Evolutionary conservation across 2,329 filamentous ascomycete genomes (phyloP).

Genomic region (Fusarium sp.): DNA sequence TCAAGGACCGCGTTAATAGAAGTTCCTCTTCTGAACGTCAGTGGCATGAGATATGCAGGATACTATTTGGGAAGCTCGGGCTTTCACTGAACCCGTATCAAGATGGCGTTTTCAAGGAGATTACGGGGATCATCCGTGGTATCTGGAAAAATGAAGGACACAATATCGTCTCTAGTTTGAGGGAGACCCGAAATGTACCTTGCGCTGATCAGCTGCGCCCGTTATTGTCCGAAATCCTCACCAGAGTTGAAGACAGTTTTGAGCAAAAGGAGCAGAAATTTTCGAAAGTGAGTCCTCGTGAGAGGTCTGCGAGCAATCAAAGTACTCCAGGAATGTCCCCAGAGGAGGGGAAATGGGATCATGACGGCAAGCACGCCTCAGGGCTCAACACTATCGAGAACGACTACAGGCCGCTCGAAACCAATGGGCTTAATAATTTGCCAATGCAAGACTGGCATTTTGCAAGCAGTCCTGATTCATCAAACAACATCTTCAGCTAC

Average conservation of each 20-base stretch:
- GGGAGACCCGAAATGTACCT: neutral
- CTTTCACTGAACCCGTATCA: neutral
- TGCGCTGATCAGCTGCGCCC: neutral
- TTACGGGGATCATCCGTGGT: neutral
- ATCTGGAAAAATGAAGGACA: neutral
- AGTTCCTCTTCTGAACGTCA: neutral
- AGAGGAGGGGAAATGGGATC: no score
- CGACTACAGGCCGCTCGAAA: no score
- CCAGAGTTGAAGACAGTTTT: neutral
- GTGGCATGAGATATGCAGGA: neutral
- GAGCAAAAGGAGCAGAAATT: neutral
- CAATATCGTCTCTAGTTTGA: neutral
- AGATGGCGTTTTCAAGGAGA: neutral
- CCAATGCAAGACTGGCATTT: no score
- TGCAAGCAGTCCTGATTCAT: no score
- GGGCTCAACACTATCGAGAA: no score
- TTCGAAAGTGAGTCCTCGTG: no score
- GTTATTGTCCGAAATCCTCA: neutral
- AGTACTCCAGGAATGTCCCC: no score
- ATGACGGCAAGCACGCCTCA: no score
- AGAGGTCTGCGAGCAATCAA: no score
- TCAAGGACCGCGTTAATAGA: neutral
- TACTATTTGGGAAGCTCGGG: neutral
- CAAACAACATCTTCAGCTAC: no score
- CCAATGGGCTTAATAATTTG: fast-evolving